Percentiles rank a stretch among this genome's conserved stretches.
Conservation (phyloP, 2,329 filamentous ascomycete genomes). For the Curvularia spicifera region DNA sequence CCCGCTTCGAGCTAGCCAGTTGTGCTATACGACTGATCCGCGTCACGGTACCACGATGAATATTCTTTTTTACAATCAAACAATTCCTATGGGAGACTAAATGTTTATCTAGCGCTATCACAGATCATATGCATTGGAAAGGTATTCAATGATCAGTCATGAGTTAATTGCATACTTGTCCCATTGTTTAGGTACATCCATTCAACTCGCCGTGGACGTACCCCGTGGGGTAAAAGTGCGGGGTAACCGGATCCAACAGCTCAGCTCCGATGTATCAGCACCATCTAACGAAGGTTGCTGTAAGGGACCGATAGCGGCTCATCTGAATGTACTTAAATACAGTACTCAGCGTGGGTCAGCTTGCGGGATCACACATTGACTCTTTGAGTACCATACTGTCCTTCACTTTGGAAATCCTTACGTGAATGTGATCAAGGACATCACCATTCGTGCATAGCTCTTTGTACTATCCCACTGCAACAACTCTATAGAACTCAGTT, state of each 20-base stretch:
- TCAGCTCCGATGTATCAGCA: conserved; percentile 28
- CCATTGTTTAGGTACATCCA: background rate
- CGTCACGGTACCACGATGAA: conserved; percentile 6
- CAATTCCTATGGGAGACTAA: background rate
- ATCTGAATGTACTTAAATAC: conserved; percentile 16
- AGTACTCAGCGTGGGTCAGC: conserved; percentile 10
- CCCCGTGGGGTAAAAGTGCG: conserved; percentile 41
- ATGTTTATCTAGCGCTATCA: background rate
- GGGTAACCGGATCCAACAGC: conserved; percentile 38
- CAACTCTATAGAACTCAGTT: background rate
- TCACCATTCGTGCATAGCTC: background rate
- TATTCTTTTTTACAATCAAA: background rate
- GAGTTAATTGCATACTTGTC: background rate
- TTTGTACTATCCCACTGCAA: background rate
- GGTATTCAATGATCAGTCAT: too few species aligned
- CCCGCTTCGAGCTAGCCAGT: conserved; percentile 17
- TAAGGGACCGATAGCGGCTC: conserved; percentile 37
- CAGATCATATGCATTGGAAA: background rate
- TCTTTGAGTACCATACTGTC: background rate
- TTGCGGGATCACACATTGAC: background rate
- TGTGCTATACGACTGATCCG: conserved; percentile 9
- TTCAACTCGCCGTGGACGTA: conserved; percentile 7
- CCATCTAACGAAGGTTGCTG: conserved; percentile 33
- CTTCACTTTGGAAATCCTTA: background rate
- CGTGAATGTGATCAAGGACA: background rate